Conservation (phyloP, 202 grass and related monocot species). For the Elaeis oleifera region DNA sequence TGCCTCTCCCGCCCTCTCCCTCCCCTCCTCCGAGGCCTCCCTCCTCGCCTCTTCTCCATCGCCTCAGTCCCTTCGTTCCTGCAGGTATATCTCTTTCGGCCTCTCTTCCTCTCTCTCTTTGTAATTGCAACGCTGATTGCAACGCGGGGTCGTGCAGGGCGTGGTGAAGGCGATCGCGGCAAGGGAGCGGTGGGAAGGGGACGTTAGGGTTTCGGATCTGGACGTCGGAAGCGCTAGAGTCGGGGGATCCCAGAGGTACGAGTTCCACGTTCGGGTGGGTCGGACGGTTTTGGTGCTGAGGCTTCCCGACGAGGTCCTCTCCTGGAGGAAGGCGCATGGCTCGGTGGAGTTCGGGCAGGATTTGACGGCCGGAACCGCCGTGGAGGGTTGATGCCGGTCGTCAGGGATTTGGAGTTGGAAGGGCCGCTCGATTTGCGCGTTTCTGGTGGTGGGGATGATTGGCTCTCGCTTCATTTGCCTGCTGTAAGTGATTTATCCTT, state of each 20-base stretch:
- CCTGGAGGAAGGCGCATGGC: constrained; percentile 35
- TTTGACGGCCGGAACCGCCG: constrained; percentile 38
- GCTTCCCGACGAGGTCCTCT: constrained; percentile 47
- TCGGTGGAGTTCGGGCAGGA: constrained; percentile 60
- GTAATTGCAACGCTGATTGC: too few species aligned
- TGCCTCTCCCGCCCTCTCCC: constrained; percentile 27
- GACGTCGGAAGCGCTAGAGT: constrained; percentile 34
- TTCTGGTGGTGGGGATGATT: constrained; percentile 19
- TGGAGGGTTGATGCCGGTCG: constrained; percentile 22
- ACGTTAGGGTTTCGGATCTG: constrained; percentile 49
- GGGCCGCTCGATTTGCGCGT: constrained; percentile 71
- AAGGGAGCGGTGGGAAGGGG: constrained; percentile 68
- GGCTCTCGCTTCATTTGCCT: constrained; percentile 53
- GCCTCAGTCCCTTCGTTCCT: constrained; percentile 8
- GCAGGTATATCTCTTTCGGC: neutral
- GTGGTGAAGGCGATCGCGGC: constrained; percentile 49
- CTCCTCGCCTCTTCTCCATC: constrained; percentile 13
- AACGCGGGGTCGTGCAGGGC: constrained; percentile 35
- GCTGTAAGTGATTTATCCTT: constrained; percentile 37
- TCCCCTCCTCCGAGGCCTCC: constrained; percentile 26
- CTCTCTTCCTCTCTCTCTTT: too few species aligned
- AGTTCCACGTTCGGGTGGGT: constrained; percentile 52
- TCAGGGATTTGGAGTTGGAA: constrained; percentile 57
- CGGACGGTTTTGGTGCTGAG: constrained; percentile 12
- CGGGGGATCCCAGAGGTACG: constrained; percentile 47